phyloP scores from a whole-genome alignment of 441 rosid genomes.

The Arabidopsis hybrid region DNA sequence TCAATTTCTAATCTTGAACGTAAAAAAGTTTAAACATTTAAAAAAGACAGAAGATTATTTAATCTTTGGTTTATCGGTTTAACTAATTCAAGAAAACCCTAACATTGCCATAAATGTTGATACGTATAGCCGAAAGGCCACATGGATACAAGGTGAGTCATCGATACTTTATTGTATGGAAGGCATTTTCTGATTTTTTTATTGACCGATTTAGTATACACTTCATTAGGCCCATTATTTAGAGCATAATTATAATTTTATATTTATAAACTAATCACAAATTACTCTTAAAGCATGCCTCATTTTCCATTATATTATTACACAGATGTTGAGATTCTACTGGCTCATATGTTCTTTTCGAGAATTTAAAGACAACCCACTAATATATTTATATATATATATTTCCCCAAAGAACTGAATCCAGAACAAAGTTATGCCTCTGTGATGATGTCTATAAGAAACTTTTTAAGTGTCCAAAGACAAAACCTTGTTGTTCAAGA shows the following conservation, averaged over 20 bases:
- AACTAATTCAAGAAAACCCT: conserved; percentile 40
- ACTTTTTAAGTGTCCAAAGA: conserved; percentile 29
- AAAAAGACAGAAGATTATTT: not conserved
- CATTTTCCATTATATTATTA: conserved; percentile 39
- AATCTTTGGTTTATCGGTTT: conserved; percentile 10
- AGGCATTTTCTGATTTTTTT: conserved; percentile 42
- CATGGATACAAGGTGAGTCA: conserved; percentile 41
- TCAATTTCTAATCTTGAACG: not conserved
- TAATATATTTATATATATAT: conserved; percentile 22
- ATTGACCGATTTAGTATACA: conserved; percentile 57
- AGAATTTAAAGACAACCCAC: conserved; percentile 63
- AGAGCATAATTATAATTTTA: conserved; percentile 33
- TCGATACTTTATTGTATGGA: conserved; percentile 37
- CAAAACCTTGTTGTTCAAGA: conserved; percentile 41
- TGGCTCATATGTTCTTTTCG: conserved; percentile 54
- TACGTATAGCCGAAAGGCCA: conserved; percentile 38
- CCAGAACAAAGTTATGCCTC: conserved; percentile 37
- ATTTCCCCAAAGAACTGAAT: conserved; percentile 30
- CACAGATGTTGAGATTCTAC: conserved; percentile 54
- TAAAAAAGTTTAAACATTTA: not conserved
- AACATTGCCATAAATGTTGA: conserved; percentile 30
- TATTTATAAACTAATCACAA: conserved; percentile 36
- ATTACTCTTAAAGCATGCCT: conserved; percentile 45
- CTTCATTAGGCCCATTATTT: conserved; percentile 47
- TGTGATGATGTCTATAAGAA: conserved; percentile 24